phyloP scores from a whole-genome alignment of 163 green algal genomes.

The Scenedesmus sp. region DNA sequence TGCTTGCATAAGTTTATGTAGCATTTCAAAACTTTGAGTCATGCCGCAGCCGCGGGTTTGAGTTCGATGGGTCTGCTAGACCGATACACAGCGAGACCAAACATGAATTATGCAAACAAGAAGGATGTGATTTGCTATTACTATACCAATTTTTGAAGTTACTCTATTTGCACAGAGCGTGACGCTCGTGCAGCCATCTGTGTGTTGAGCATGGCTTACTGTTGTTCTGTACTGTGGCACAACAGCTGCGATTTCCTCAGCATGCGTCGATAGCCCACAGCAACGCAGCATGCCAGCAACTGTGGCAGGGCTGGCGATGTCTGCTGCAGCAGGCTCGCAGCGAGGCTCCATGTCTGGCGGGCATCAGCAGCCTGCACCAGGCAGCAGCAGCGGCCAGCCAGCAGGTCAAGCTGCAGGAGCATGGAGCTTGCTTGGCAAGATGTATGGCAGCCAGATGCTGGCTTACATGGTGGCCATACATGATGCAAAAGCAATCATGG shows the following conservation, averaged over 20 bases:
- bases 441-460: slow-evolving; percentile 44
- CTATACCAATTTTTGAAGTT: no score
- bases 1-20: no score
- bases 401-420: not conserved
- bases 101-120: no score
- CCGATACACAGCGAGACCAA: no score
- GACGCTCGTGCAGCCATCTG: no score
- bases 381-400: not conserved
- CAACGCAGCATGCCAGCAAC: not conserved
- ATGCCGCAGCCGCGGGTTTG: no score
- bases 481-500: slow-evolving; percentile 35
- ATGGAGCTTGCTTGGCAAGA: slow-evolving; percentile 41
- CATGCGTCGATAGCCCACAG: not conserved
- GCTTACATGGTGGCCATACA: slow-evolving; percentile 48
- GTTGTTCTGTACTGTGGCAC: not conserved
- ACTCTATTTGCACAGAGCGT: no score
- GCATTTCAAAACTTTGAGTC: no score
- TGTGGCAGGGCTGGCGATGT: not conserved
- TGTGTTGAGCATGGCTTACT: not conserved
- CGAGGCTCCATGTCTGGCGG: not conserved
- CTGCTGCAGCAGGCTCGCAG: slow-evolving; percentile 40
- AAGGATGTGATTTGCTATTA: no score
- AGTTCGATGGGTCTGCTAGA: no score
- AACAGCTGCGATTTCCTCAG: not conserved
- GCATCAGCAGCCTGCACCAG: not conserved